These are phyloP conservation scores for Scheffersomyces quercinus DNA, from an alignment of 1,139 yeast species.

Conservation along the genomic window DNA sequence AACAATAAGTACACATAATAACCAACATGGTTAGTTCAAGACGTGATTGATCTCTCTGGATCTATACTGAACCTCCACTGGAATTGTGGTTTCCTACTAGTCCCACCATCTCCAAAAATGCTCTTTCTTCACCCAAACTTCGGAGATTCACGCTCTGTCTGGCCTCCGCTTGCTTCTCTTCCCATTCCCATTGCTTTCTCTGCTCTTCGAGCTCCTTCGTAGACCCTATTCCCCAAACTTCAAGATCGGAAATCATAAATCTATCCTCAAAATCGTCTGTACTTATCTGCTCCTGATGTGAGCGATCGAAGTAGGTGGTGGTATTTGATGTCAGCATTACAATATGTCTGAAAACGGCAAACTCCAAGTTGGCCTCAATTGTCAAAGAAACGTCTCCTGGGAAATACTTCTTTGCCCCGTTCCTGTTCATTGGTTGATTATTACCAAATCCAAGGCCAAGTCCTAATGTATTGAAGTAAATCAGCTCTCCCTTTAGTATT, in stretches of 20 bases:
- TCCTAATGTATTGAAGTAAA: constrained; percentile 67
- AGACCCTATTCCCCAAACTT: constrained; percentile 91
- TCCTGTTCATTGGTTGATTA: constrained; percentile 56
- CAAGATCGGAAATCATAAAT: constrained; percentile 71
- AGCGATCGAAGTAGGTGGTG: constrained; percentile 28
- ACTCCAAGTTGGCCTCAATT: constrained; percentile 75
- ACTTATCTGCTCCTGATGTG: constrained; percentile 19
- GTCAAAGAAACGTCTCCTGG: constrained; percentile 80
- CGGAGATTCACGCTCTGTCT: constrained; percentile 69
- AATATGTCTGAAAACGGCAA: constrained; percentile 73
- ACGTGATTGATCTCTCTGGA: too few relatives aligned
- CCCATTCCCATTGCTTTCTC: constrained; percentile 85
- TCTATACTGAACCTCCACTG: constrained; percentile 60
- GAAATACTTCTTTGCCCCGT: constrained; percentile 34
- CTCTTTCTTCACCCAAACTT: constrained; percentile 76
- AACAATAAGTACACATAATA: too few relatives aligned
- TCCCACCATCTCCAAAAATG: constrained; percentile 89
- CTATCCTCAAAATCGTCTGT: constrained; percentile 63
- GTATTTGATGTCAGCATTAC: constrained; percentile 27
- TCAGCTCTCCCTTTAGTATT: constrained; percentile 36
- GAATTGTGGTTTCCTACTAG: constrained; percentile 69
- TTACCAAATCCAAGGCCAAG: constrained; percentile 85
- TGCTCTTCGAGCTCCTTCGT: constrained; percentile 76
- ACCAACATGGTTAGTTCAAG: too few relatives aligned
- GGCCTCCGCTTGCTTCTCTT: constrained; percentile 78